These are phyloP conservation scores for Elsinoe necatrix DNA, from an alignment of 2,329 filamentous ascomycete genomes.

Conservation along the genomic window DNA sequence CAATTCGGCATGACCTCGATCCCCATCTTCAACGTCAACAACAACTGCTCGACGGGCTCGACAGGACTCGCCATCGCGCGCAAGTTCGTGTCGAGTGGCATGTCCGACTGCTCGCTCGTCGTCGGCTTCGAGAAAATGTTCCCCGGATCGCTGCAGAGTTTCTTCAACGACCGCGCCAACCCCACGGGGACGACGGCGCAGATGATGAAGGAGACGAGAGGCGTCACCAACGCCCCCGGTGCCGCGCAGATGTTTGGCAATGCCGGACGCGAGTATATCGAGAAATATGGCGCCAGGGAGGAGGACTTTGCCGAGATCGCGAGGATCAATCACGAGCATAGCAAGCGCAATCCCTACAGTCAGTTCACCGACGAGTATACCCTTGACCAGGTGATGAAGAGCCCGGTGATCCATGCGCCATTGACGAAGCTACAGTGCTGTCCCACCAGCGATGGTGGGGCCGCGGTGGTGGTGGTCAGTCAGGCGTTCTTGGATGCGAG, in stretches of 20 bases:
- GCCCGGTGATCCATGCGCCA: conserved; percentile 72
- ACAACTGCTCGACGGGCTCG: conserved; percentile 95
- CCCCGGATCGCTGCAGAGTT: conserved; percentile 71
- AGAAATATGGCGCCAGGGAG: conserved; percentile 77
- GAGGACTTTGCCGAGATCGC: conserved; percentile 94
- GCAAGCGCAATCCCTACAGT: conserved; percentile 88
- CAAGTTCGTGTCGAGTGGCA: conserved; percentile 69
- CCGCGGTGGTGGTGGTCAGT: conserved; percentile 80
- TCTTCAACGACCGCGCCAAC: conserved; percentile 78
- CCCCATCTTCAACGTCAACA: conserved; percentile 96
- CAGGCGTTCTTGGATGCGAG: conserved; percentile 79
- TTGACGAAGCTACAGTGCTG: conserved; percentile 98
- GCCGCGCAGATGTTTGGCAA: conserved; percentile 95
- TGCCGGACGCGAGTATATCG: conserved; percentile 87
- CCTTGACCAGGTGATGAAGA: conserved; percentile 66
- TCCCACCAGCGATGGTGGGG: conserved; percentile 87
- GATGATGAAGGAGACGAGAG: conserved; percentile 79
- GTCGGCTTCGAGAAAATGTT: conserved; percentile 99
- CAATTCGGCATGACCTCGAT: conserved; percentile 97
- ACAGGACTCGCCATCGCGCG: conserved; percentile 80
- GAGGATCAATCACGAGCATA: conserved; percentile 87
- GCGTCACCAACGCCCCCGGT: conserved; percentile 71
- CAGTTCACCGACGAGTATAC: conserved; percentile 93
- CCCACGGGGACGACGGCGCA: conserved; percentile 62
- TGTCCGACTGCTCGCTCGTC: conserved; percentile 79